Evolutionary conservation across 2,329 filamentous ascomycete species (phyloP).

Genomic region (Penicillium palitans): DNA sequence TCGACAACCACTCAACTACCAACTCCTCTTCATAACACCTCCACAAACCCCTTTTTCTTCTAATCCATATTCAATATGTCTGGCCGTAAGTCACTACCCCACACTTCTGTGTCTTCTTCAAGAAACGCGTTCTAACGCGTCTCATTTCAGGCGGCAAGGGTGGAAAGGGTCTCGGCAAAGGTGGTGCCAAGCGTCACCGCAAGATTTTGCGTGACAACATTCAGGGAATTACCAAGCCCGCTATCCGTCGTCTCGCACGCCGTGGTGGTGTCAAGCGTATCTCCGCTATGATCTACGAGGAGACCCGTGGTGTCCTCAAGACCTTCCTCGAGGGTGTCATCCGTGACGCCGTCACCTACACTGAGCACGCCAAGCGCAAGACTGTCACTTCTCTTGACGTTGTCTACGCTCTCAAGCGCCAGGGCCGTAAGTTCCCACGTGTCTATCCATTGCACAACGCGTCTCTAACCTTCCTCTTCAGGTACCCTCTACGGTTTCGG

Average conservation of each 20-base stretch:
- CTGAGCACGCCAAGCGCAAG: conserved; percentile 75
- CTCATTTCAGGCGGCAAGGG: conserved; percentile 75
- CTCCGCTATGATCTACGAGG: conserved; percentile 88
- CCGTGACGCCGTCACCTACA: conserved; percentile 77
- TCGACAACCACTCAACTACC: conserved; percentile 19
- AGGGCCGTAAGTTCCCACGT: conserved; percentile 51
- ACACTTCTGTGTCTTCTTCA: conserved; percentile 4
- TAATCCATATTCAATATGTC: conserved; percentile 53
- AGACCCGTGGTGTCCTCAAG: conserved; percentile 80
- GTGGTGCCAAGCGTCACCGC: conserved; percentile 96
- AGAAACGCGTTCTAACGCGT: conserved; percentile 48
- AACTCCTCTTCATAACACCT: conserved; percentile 25
- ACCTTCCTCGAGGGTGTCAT: conserved; percentile 82
- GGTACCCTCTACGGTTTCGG: conserved; percentile 85
- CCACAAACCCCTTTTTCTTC: conserved; percentile 16
- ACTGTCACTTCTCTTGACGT: conserved; percentile 59
- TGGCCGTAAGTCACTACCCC: conserved; percentile 54
- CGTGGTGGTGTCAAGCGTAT: conserved; percentile 99
- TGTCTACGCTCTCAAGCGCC: conserved; percentile 64
- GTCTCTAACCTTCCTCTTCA: conserved; percentile 27
- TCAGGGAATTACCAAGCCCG: conserved; percentile 98
- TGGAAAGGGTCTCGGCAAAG: conserved; percentile 97
- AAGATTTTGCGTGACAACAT: conserved; percentile 99
- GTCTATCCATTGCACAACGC: not conserved
- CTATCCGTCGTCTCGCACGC: conserved; percentile 96